A percentile compares a stretch with the other conserved stretches of the same genome.
Evolutionary conservation across 2,329 filamentous ascomycete species (phyloP).

Genomic region (Cercospora zeina): DNA sequence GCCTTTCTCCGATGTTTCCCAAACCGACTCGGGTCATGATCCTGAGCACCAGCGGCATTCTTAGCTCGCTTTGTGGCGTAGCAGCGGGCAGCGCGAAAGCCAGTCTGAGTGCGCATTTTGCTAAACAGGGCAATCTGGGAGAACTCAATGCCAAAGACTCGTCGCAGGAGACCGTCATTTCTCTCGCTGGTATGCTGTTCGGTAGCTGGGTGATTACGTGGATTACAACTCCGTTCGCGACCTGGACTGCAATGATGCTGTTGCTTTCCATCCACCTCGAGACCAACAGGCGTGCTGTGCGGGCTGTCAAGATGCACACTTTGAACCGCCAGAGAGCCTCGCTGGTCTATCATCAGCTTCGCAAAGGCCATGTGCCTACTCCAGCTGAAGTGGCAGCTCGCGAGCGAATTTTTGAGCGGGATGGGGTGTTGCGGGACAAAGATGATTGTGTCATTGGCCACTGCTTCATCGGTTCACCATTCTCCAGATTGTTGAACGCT

Average conservation of each 20-base stretch:
- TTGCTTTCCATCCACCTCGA: conserved; percentile 75
- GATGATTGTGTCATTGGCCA: conserved; percentile 52
- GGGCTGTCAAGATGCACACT: conserved; percentile 76
- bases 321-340: conserved; percentile 85
- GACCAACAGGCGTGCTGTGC: conserved; percentile 84
- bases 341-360: conserved; percentile 65
- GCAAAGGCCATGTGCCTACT: conserved; percentile 53
- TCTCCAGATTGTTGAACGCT: conserved; percentile 30
- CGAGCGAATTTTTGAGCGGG: conserved; percentile 62
- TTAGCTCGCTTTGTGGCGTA: conserved; percentile 77
- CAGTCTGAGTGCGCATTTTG: conserved; percentile 88
- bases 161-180: conserved; percentile 92
- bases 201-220: conserved; percentile 79
- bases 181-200: conserved; percentile 79
- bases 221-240: conserved; percentile 68
- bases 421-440: conserved; percentile 64
- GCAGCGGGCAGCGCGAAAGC: conserved; percentile 89
- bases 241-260: conserved; percentile 70
- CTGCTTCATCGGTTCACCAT: conserved; percentile 54
- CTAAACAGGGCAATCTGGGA: conserved; percentile 78
- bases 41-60: conserved; percentile 61
- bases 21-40: conserved; percentile 58
- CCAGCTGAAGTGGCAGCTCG: conserved; percentile 64
- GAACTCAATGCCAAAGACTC: conserved; percentile 95
- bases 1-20: conserved; percentile 73